Conservation (phyloP, 495 filamentous ascomycete species). For the Chaetomium tenue region DNA sequence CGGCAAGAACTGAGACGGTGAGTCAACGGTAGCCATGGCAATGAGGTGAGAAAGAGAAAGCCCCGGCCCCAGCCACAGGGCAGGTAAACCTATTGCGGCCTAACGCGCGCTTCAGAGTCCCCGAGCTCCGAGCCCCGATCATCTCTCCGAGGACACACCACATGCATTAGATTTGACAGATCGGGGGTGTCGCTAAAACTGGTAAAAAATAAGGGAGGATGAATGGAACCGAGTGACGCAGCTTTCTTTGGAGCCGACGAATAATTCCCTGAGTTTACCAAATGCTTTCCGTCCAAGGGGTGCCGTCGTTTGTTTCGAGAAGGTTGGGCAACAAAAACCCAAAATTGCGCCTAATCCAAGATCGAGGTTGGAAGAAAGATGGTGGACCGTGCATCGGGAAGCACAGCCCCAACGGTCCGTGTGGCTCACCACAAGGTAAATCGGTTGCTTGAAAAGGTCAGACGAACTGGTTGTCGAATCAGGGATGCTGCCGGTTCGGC, state of each 20-base stretch:
- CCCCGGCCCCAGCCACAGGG: conserved; percentile 8
- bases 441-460: neutral
- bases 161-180: neutral
- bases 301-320: neutral
- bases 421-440: neutral
- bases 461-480: neutral
- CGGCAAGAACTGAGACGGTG: neutral
- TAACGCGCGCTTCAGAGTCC: neutral
- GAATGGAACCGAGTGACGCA: conserved; percentile 6
- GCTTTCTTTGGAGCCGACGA: neutral
- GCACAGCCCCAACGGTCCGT: neutral
- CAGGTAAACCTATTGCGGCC: conserved; percentile 8
- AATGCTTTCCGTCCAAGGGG: neutral
- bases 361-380: conserved; percentile 26
- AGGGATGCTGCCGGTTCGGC: conserved; percentile 7
- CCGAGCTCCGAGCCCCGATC: neutral
- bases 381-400: conserved; percentile 24
- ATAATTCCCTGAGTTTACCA: neutral
- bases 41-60: neutral
- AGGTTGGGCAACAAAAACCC: conserved; percentile 24
- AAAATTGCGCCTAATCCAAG: conserved; percentile 17
- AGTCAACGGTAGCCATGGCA: conserved; percentile 7
- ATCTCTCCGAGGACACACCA: neutral
- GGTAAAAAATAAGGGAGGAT: neutral
- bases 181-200: neutral